Base-by-base conservation (phyloP, 2,329 filamentous ascomycete genomes). In the Pseudogymnoascus verrucosus region DNA sequence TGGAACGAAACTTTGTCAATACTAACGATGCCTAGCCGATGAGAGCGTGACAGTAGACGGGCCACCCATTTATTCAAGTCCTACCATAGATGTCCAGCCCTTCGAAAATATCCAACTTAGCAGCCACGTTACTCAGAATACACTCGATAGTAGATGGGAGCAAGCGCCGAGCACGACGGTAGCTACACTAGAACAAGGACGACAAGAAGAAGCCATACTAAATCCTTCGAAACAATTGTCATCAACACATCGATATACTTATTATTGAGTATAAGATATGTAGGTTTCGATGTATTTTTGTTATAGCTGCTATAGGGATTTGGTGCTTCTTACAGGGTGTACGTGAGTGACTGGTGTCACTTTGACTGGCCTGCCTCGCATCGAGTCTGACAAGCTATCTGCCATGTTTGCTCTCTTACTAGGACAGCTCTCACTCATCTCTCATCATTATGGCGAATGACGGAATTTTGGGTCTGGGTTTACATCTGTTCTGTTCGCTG, bases 371-470 rank as follows among this genome's bases (percentile, higher is more conserved):
- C 64, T 44, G 67, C 39, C 64, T 44, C 11, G 66, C 64, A 16
- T 63, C 64, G n/a, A 71, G 69, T 59, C 51, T 60, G 63, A 64
- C 67, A 59, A 69, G 67, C 44, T 62, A 16, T 69, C 65, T 64
- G 26, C 68, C 67, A 26, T 70, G 67, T 60, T 69, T 69, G 47
- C 61, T 65, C 42, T 42, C 63, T 61, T 67, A 65, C 69, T 64
- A 69, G 40, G 61, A 42, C 36, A 59, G 39, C 12, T 70, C 64
- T 66, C 68, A 69, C 63, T 70, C 64, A 34, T 51, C 62, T 65
- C 39, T 69, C 64, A 69, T 68, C 19, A 47, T 65, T 65, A 61
- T 66, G 68, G 28, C 64, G 65, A 57, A 71, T 62, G 39, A 26
- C 42, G 34, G 28, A 16, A 19, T 16, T 19, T 19, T 3, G 39